Conservation (phyloP, 2,329 filamentous ascomycete species). For the Zymoseptoria pseudotritici region DNA sequence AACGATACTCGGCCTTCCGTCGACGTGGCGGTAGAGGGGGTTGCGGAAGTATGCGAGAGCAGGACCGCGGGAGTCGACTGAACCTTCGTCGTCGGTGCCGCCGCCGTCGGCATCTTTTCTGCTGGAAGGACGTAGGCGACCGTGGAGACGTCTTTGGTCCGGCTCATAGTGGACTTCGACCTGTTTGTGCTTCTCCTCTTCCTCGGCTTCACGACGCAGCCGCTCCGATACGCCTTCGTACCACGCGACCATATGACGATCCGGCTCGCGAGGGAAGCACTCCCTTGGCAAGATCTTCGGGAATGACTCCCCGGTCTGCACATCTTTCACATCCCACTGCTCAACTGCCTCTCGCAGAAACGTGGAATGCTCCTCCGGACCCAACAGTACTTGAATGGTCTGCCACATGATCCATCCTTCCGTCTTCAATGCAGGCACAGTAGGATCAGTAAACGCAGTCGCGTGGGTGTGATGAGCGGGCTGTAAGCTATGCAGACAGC, state of each 20-base stretch:
- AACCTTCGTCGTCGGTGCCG: slow-evolving; percentile 29
- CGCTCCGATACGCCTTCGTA: slow-evolving; percentile 69
- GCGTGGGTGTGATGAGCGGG: slow-evolving; percentile 43
- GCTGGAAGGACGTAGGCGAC: slow-evolving; percentile 9
- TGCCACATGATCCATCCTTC: slow-evolving; percentile 91
- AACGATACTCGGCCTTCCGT: slow-evolving; percentile 37
- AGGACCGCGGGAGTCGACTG: slow-evolving; percentile 38
- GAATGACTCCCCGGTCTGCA: slow-evolving; percentile 52
- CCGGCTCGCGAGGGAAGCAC: slow-evolving; percentile 63
- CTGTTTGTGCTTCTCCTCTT: slow-evolving; percentile 29
- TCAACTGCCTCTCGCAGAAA: slow-evolving; percentile 75
- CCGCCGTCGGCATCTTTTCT: slow-evolving; percentile 15
- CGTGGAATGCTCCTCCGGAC: slow-evolving; percentile 77
- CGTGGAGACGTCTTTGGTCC: slow-evolving; percentile 14
- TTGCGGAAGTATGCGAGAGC: slow-evolving; percentile 44
- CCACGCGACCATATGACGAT: slow-evolving; percentile 78
- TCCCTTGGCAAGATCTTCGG: slow-evolving; percentile 59
- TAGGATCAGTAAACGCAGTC: slow-evolving; percentile 61
- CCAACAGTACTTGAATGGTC: slow-evolving; percentile 79
- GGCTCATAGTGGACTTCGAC: slow-evolving; percentile 18
- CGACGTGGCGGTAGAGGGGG: slow-evolving; percentile 41
- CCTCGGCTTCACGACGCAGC: slow-evolving; percentile 56
- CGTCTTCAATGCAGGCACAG: slow-evolving; percentile 72
- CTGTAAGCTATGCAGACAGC: slow-evolving; percentile 81
- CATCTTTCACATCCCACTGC: slow-evolving; percentile 68